Evolutionary conservation across 202 grass and related monocot genomes (phyloP).

Genomic region (Bolboschoenoplectus hybrid): DNA sequence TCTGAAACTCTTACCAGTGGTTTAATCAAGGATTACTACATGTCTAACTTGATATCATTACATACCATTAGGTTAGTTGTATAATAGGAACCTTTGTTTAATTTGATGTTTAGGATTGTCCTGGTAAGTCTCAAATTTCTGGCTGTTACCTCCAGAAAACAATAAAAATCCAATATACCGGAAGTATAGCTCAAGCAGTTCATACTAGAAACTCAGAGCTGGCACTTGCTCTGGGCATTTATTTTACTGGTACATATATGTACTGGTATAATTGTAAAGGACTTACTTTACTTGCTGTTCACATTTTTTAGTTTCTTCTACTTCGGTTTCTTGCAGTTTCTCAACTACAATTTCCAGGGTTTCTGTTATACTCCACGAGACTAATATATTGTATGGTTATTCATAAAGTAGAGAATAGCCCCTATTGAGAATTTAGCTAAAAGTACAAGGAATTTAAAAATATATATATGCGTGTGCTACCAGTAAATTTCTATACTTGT

Average conservation of each 20-base stretch:
- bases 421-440: background rate
- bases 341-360: background rate
- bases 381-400: background rate
- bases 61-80: background rate
- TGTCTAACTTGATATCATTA: background rate
- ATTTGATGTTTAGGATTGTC: background rate
- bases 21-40: background rate
- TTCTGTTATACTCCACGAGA: slow-evolving; percentile 12
- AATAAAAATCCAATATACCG: background rate
- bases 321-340: background rate
- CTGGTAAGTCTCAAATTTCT: background rate
- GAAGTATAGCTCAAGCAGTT: background rate
- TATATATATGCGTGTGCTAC: background rate
- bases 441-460: background rate
- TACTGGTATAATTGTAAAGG: background rate
- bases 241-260: background rate
- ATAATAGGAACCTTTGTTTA: background rate
- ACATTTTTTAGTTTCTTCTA: background rate
- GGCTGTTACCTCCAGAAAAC: background rate
- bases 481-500: slow-evolving; percentile 18
- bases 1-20: background rate
- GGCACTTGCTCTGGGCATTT: background rate
- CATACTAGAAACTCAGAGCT: background rate
- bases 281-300: background rate
- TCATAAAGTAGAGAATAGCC: background rate